A percentile compares a stretch with the other conserved stretches of the same genome.
Evolutionary conservation across 129 eudicot genomes (phyloP).

Genomic region (Oenanthe sinensis): DNA sequence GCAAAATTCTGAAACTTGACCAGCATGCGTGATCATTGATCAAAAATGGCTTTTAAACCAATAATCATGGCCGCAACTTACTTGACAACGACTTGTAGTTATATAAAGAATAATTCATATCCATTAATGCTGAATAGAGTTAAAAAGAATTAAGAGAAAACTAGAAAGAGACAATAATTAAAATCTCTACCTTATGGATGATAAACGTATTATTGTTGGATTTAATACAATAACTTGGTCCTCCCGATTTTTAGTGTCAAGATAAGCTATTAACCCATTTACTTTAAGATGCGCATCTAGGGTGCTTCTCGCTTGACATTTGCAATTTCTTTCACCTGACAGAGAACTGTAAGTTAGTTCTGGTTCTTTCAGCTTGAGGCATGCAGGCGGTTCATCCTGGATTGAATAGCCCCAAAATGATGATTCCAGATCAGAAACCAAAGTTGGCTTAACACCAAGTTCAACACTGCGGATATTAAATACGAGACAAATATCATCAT

Average conservation of each 20-base stretch:
- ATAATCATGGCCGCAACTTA: slow-evolving; percentile 13
- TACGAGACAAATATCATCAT: slow-evolving; percentile 27
- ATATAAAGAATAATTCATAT: slow-evolving; percentile 2
- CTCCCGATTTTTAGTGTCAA: slow-evolving; percentile 35
- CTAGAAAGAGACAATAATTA: slow-evolving; percentile 3
- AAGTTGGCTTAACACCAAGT: slow-evolving; percentile 53
- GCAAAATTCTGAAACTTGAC: background rate
- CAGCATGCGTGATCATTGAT: background rate
- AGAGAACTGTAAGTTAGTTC: slow-evolving; percentile 17
- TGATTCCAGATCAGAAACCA: slow-evolving; percentile 26
- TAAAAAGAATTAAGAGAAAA: background rate
- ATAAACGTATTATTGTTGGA: slow-evolving; percentile 37
- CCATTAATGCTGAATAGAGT: slow-evolving; percentile 7
- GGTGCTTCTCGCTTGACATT: slow-evolving; percentile 34
- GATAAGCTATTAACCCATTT: slow-evolving; percentile 53
- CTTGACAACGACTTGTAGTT: slow-evolving; percentile 3
- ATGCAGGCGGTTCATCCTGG: slow-evolving; percentile 26
- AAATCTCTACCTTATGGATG: slow-evolving; percentile 51
- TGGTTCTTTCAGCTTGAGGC: slow-evolving; percentile 29
- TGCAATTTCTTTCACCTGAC: slow-evolving; percentile 27
- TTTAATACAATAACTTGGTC: slow-evolving; percentile 37
- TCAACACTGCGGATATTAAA: slow-evolving; percentile 46
- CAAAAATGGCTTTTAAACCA: background rate
- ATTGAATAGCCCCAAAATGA: slow-evolving; percentile 10
- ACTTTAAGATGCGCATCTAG: slow-evolving; percentile 38